Percentiles rank a stretch among this genome's conserved stretches.
Conservation (phyloP, 495 filamentous ascomycete species). For the Apodospora peruviana region DNA sequence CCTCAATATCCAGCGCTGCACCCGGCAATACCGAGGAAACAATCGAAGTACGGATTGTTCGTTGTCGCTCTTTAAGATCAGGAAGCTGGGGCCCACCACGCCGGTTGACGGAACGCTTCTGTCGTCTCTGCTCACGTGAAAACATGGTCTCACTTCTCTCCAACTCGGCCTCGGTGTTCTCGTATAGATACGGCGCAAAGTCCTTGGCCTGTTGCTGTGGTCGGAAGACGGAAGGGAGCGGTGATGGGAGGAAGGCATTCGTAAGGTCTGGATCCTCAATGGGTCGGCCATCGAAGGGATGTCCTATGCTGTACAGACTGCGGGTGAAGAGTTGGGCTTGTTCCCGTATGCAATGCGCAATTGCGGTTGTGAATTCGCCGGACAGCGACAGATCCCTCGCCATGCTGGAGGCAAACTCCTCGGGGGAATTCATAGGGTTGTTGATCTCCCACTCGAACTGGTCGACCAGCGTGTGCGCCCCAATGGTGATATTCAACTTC, state of each 20-base stretch:
- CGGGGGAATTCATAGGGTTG: constrained; percentile 84
- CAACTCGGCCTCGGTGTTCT: constrained; percentile 84
- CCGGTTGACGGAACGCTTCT: constrained; percentile 91
- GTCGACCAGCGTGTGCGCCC: constrained; percentile 86
- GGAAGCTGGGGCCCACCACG: constrained; percentile 91
- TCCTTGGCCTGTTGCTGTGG: constrained; percentile 89
- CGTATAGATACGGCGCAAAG: constrained; percentile 87
- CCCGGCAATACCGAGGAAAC: constrained; percentile 90
- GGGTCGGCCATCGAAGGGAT: constrained; percentile 91
- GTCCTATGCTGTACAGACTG: constrained; percentile 85
- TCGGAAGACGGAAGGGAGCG: constrained; percentile 75
- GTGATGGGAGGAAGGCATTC: constrained; percentile 78
- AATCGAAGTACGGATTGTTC: constrained; percentile 83
- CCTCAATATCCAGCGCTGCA: constrained; percentile 70
- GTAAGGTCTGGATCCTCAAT: constrained; percentile 87
- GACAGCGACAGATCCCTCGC: constrained; percentile 84
- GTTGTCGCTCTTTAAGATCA: constrained; percentile 89
- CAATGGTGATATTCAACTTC: constrained; percentile 97
- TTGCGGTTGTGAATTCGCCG: constrained; percentile 94
- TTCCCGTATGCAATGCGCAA: constrained; percentile 94
- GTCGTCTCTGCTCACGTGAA: constrained; percentile 83
- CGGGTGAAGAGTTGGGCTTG: constrained; percentile 90
- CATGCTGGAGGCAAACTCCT: constrained; percentile 89
- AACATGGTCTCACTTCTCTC: constrained; percentile 89
- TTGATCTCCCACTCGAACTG: constrained; percentile 99